phyloP scores from a whole-genome alignment of 306 rosid species.

The Vigna unguiculata region DNA sequence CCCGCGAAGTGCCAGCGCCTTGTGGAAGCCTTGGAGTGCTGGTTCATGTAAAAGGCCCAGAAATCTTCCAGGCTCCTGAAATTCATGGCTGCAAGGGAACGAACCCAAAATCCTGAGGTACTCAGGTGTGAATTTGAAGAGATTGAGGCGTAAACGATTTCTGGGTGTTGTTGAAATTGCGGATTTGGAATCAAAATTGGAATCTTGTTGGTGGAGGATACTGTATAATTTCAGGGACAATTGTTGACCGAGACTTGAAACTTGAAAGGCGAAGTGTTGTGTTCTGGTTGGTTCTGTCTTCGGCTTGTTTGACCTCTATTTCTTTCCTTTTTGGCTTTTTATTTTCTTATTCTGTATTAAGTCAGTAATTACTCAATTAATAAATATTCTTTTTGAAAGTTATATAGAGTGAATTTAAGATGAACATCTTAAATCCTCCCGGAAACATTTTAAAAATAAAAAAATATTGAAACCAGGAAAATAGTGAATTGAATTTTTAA shows the following conservation, averaged over 20 bases:
- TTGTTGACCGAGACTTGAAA: not conserved
- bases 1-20: slow-evolving; percentile 87
- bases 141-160: not conserved
- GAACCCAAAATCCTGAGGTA: not conserved
- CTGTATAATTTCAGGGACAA: not conserved
- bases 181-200: slow-evolving; percentile 6
- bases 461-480: too few species aligned
- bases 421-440: too few species aligned
- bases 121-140: not conserved
- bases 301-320: not conserved
- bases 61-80: slow-evolving; percentile 85
- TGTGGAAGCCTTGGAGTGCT: slow-evolving; percentile 79
- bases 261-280: not conserved
- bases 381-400: too few species aligned
- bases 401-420: too few species aligned
- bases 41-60: slow-evolving; percentile 81
- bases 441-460: too few species aligned
- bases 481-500: too few species aligned
- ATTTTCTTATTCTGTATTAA: too few species aligned
- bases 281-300: not conserved
- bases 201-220: slow-evolving; percentile 17
- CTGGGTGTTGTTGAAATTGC: slow-evolving; percentile 31
- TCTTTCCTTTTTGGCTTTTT: too few species aligned
- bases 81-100: slow-evolving; percentile 55
- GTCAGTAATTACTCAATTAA: too few species aligned